These are phyloP conservation scores for Hymenoscyphus salicellus DNA, from an alignment of 2,329 filamentous ascomycete species.

Conservation along the genomic window DNA sequence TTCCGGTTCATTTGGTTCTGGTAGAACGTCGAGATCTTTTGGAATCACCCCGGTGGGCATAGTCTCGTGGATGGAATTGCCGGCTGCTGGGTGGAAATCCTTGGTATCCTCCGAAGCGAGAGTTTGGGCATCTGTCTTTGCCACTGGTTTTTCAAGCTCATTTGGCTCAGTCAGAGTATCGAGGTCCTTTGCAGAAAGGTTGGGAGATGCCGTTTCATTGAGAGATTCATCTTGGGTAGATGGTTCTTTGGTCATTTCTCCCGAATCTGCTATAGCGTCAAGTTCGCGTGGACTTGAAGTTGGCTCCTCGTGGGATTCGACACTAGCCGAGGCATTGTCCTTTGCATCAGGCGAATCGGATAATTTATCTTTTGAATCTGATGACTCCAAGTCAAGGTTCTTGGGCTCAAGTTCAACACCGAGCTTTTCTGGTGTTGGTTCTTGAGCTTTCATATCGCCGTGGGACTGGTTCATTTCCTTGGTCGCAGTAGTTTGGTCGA, in stretches of 20 bases:
- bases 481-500: not conserved
- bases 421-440: not conserved
- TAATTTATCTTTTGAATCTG: not conserved
- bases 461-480: not conserved
- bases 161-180: not conserved
- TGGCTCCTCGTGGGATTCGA: not conserved
- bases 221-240: not conserved
- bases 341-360: not conserved
- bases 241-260: not conserved
- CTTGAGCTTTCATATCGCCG: not conserved
- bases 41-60: not conserved
- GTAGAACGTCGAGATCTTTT: not conserved
- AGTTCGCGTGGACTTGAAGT: not conserved
- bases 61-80: not conserved
- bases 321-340: not conserved
- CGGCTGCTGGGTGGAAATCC: not conserved
- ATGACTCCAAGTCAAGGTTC: not conserved
- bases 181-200: not conserved
- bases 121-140: no score
- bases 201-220: not conserved
- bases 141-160: no score
- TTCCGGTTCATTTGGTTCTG: no score
- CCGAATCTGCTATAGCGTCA: not conserved
- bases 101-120: not conserved
- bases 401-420: not conserved